Base-by-base conservation (phyloP, 345 rosid genomes). In the Physaria fendleri region DNA sequence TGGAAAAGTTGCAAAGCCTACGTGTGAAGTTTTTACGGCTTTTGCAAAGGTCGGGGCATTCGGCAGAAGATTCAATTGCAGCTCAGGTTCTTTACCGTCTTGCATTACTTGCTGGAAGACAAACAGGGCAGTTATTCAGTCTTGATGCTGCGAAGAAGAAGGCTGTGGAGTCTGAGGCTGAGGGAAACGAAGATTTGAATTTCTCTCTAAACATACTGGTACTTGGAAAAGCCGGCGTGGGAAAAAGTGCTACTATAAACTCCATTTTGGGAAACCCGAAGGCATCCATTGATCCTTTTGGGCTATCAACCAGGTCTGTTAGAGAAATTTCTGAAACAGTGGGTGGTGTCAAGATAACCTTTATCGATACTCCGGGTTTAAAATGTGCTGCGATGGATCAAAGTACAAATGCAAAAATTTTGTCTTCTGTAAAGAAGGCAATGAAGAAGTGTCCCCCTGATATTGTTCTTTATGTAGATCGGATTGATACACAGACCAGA, bases 171-270 rank as follows among this genome's bases (percentile, higher is more conserved):
- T 83, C 77, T 67, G 99, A 93, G 69, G 74, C 73, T 16, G 84
- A 80, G 70, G 74, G 78, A 39, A 76, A 69, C 34, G 84, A 84
- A 64, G 87, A 83, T 56, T 72, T 88, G 47, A 55, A 74, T 69
- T 79, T 86, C 69, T 76, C 90, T 55, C 58, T 88, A 74, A 93
- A 80, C 78, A 78, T 88, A 66, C 74, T 93, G 71, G 95, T 83
- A 54, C 83, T 93, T 35, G 99, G 97, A 48, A 88, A 93, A 76
- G 76, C 93, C 6, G 95, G 99, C 43, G 95, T 88, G 62, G 99
- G 97, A 6, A 93, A 93, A 71, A 92, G 99, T 70, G 93, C 99
- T 46, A 86, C 91, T 20, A 79, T 86, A 47, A 92, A 92, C 75
- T 84, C 99, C 33, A 81, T 92, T 59, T 82, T 92, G 73, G 89